Evolutionary conservation across 768 basidiomycete species (phyloP), one percentile per base, ranked within the genome.

Genomic region (Trametes sanguinea): DNA sequence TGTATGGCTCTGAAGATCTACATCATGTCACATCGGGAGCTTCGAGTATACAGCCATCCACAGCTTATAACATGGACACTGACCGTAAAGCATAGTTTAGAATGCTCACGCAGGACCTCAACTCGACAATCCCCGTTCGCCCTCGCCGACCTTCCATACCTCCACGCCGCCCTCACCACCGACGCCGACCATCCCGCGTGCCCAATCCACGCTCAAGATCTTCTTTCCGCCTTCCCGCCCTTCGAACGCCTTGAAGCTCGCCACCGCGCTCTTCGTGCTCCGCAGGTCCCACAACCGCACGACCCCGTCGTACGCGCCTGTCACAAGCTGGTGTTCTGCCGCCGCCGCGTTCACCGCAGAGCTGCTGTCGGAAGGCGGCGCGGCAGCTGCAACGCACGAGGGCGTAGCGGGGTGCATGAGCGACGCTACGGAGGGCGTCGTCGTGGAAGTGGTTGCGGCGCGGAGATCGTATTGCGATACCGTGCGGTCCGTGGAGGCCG

Each of bases 231-330:
- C 52, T 16, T 52, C 54, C 7, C 54, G 45, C 35, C 81, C 81
- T 6, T 85, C 81, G 82, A 83, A 86, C 2, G 78, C 81, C 50
- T 80, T 81, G 69, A 92, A 87, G 61, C 77, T 84, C 22, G 87
- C 80, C 47, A 93, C 77, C 1, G 89, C 83, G 13, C 80, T 77
- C 66, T 86, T 85, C 14, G 80, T 78, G 66, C 88, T 92, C 4
- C 90, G 80, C 29, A 91, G 69, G 70, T 94, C 92, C 90, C 90
- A 94, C 3, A 94, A 70, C 4, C 90, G 78, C 0, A 87, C 89
- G 2, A 86, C 75, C 10, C 92, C 90, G 59, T 94, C 92, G 69
- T 94, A 92, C 0, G 86, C 82, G 4, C 90, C 92, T 0, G 83
- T 90, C 17, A 87, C 76, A 9, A 90, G 76, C 68, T 89, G 89